phyloP scores from a whole-genome alignment of 257 asterid species.

The Nicotiana noctiflora region DNA sequence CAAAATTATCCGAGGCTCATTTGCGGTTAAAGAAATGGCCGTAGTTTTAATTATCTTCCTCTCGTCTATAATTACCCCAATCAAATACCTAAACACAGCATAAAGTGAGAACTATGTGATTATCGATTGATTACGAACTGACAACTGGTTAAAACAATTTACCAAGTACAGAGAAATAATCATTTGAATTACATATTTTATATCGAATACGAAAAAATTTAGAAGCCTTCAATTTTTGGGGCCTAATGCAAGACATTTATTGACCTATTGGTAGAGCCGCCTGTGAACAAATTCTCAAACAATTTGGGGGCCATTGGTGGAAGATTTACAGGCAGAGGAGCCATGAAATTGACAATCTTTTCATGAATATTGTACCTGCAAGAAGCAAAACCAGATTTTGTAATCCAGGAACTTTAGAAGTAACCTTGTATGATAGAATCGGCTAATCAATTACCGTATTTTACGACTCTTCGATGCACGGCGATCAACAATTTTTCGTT shows the following conservation, averaged over 20 bases:
- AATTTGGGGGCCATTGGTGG: slow-evolving; percentile 59
- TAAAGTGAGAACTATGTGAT: too few species aligned
- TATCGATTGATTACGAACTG: too few species aligned
- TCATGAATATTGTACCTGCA: slow-evolving; percentile 89
- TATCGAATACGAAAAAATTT: background rate
- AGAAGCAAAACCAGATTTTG: background rate
- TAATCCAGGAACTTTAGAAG: background rate
- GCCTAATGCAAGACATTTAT: background rate
- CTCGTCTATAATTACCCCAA: too few species aligned
- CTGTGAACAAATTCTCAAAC: slow-evolving; percentile 50
- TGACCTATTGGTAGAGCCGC: background rate
- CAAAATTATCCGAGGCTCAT: too few species aligned
- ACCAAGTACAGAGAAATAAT: background rate
- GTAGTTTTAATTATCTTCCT: too few species aligned
- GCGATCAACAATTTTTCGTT: slow-evolving; percentile 81
- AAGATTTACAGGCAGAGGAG: slow-evolving; percentile 47
- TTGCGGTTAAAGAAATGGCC: too few species aligned
- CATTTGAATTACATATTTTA: background rate
- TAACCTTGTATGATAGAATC: background rate
- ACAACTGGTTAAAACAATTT: too few species aligned
- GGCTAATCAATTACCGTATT: slow-evolving; percentile 49
- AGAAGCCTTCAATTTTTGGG: background rate
- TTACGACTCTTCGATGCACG: slow-evolving; percentile 96
- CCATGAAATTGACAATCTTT: slow-evolving; percentile 86
- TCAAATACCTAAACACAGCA: too few species aligned